These are phyloP conservation scores for Penicillium lagena DNA, from an alignment of 495 filamentous ascomycete species.

Conservation along the genomic window DNA sequence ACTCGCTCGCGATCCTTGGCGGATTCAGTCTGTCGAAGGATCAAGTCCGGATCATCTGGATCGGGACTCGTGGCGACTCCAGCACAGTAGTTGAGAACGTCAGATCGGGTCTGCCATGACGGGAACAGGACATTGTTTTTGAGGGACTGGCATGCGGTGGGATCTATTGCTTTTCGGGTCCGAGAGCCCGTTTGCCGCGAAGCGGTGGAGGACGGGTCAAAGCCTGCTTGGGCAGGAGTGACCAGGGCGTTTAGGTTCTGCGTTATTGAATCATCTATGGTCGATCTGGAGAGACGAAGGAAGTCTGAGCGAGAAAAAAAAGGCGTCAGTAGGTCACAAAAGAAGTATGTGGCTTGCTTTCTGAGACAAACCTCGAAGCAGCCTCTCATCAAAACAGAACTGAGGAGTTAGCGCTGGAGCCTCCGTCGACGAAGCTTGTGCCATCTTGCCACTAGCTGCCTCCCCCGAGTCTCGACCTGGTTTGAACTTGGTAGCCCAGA, in stretches of 20 bases:
- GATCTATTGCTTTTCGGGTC: slow-evolving; percentile 44
- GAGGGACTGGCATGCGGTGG: slow-evolving; percentile 60
- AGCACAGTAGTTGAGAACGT: slow-evolving; percentile 85
- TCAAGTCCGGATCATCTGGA: slow-evolving; percentile 77
- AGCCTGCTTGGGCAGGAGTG: slow-evolving; percentile 63
- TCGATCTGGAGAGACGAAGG: slow-evolving; percentile 75
- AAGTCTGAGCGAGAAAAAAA: slow-evolving; percentile 58
- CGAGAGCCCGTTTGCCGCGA: slow-evolving; percentile 44
- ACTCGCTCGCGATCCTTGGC: slow-evolving; percentile 65
- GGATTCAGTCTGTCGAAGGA: slow-evolving; percentile 63
- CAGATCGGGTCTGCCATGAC: slow-evolving; percentile 79
- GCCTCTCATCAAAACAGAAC: slow-evolving; percentile 86
- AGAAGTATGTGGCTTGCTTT: not conserved
- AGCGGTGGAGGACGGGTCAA: slow-evolving; percentile 74
- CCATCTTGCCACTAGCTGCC: slow-evolving; percentile 44
- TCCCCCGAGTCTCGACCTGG: slow-evolving; percentile 13
- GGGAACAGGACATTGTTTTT: slow-evolving; percentile 77
- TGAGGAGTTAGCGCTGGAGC: slow-evolving; percentile 70
- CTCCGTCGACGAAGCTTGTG: slow-evolving; percentile 44
- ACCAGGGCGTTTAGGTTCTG: slow-evolving; percentile 90
- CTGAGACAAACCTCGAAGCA: slow-evolving; percentile 63
- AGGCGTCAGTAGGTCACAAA: not conserved
- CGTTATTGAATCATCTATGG: slow-evolving; percentile 87
- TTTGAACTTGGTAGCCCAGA: slow-evolving; percentile 25
- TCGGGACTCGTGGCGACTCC: slow-evolving; percentile 83